Percentiles rank a stretch among this genome's conserved stretches.
Conservation (phyloP, 257 asterid genomes). For the Ophiorrhiza pumila region DNA sequence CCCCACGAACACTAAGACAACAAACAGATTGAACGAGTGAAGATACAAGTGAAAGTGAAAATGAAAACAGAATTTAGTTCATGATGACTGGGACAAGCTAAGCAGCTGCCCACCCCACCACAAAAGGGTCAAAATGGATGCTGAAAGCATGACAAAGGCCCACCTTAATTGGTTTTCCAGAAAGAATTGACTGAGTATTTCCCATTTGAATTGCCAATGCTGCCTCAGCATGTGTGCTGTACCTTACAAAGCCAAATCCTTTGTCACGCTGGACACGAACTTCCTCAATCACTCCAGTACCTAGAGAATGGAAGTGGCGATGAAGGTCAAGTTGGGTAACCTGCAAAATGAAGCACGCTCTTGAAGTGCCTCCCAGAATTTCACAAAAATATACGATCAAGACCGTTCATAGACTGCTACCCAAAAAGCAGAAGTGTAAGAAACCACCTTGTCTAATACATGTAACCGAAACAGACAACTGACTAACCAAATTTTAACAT, state of each 20-base stretch:
- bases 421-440: not conserved
- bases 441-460: not conserved
- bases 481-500: not conserved
- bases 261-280: slow-evolving; percentile 94
- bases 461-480: not conserved
- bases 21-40: not conserved
- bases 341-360: slow-evolving; percentile 32
- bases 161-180: slow-evolving; percentile 88
- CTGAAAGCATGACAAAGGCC: slow-evolving; percentile 1
- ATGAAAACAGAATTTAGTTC: not conserved
- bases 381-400: not conserved
- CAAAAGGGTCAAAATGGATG: not conserved
- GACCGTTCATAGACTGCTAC: not conserved
- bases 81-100: not conserved
- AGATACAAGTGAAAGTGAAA: not conserved
- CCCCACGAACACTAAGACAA: slow-evolving; percentile 86
- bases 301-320: slow-evolving; percentile 80
- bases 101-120: not conserved
- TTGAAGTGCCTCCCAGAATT: not conserved
- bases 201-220: slow-evolving; percentile 87
- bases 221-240: slow-evolving; percentile 83
- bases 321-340: slow-evolving; percentile 89
- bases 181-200: slow-evolving; percentile 61
- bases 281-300: slow-evolving; percentile 90
- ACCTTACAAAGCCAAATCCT: slow-evolving; percentile 90